Percentiles rank a stretch among this genome's conserved stretches.
phyloP scores from a whole-genome alignment of 148 eudicot species.

The Camellia granthamiana region DNA sequence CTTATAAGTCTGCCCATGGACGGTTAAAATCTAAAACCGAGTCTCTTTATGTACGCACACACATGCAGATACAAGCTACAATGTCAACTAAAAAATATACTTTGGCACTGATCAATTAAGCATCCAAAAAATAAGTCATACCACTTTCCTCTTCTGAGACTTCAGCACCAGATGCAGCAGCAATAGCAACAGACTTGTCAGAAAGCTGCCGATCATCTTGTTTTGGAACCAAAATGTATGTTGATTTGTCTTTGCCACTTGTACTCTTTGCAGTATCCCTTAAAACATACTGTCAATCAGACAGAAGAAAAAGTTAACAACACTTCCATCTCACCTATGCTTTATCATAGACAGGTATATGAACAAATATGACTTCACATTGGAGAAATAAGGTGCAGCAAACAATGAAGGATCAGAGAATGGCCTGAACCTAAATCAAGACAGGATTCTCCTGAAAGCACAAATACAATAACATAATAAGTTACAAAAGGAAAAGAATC shows the following conservation, averaged over 20 bases:
- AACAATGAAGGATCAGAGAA: neutral
- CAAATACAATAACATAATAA: neutral
- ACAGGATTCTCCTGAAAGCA: neutral
- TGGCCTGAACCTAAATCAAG: neutral
- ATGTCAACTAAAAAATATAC: neutral
- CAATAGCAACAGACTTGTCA: constrained; percentile 27
- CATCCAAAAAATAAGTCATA: constrained; percentile 24
- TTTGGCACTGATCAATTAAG: neutral
- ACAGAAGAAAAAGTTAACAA: neutral
- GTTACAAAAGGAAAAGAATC: neutral
- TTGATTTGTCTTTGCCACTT: constrained; percentile 64
- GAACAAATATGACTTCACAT: neutral
- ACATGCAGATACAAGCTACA: neutral
- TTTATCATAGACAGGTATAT: neutral
- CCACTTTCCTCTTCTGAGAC: constrained; percentile 45
- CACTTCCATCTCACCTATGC: neutral
- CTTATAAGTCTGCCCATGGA: neutral
- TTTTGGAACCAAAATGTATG: constrained; percentile 42
- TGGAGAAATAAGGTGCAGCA: neutral
- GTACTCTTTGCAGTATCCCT: constrained; percentile 55
- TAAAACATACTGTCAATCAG: constrained; percentile 54
- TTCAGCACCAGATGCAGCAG: constrained; percentile 41
- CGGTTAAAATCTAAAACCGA: neutral
- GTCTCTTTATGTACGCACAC: neutral
- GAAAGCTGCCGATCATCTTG: constrained; percentile 41